Evolutionary conservation across 257 asterid genomes (phyloP).

Genomic region (Cordia subcordata): DNA sequence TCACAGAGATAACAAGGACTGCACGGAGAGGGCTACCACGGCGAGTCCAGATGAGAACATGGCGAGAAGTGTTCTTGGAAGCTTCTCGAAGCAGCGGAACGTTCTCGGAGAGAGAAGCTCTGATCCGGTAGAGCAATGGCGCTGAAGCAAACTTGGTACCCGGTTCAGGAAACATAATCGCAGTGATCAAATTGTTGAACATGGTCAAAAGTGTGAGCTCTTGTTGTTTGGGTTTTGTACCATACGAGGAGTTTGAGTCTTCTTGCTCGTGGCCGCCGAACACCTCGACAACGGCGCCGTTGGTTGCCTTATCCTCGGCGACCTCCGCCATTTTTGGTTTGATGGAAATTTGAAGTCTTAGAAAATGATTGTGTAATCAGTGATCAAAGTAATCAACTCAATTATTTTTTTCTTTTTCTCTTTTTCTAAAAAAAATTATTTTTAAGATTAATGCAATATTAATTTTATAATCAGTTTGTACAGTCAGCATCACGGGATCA

Average conservation of each 20-base stretch:
- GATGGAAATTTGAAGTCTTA: too few species aligned
- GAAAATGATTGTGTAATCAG: too few species aligned
- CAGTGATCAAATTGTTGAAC: slow-evolving; percentile 44
- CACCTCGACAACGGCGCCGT: slow-evolving; percentile 23
- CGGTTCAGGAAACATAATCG: slow-evolving; percentile 35
- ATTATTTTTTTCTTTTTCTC: too few species aligned
- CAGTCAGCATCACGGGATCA: too few species aligned
- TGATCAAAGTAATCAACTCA: too few species aligned
- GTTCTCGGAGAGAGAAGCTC: slow-evolving; percentile 40
- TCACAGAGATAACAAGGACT: slow-evolving; percentile 63
- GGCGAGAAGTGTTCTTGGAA: slow-evolving; percentile 44
- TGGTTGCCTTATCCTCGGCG: slow-evolving; percentile 14
- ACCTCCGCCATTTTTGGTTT: background rate
- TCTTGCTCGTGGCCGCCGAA: slow-evolving; percentile 12
- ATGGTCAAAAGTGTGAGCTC: slow-evolving; percentile 45
- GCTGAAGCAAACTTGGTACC: slow-evolving; percentile 15
- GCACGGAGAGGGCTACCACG: slow-evolving; percentile 68
- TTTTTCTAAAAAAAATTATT: too few species aligned
- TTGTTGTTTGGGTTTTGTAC: background rate
- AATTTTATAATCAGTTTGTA: too few species aligned
- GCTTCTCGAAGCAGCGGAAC: slow-evolving; percentile 66
- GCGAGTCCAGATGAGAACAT: slow-evolving; percentile 61
- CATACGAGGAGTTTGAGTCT: background rate
- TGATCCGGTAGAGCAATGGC: slow-evolving; percentile 43
- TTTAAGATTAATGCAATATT: too few species aligned